A percentile compares a stretch with the other conserved stretches of the same genome.
These are phyloP conservation scores for Lophiostoma macrostomum DNA, from an alignment of 495 filamentous ascomycete genomes.

Conservation along the genomic window DNA sequence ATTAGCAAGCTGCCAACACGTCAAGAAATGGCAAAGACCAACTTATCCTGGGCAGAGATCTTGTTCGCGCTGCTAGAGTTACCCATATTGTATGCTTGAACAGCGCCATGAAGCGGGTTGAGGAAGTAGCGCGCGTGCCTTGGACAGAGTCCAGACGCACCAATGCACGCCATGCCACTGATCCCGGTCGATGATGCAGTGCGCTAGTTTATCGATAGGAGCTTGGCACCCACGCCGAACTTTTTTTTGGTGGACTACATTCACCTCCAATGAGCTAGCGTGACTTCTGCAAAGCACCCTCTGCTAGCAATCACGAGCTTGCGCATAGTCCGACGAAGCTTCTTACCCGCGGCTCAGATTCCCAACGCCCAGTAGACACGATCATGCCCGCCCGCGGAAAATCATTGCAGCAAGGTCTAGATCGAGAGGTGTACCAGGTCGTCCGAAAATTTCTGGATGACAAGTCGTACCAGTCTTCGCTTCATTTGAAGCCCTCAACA, in stretches of 20 bases:
- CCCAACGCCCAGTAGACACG: background rate
- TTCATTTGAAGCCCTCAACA: slow-evolving; percentile 54
- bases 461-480: slow-evolving; percentile 42
- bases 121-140: slow-evolving; percentile 16
- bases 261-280: too few relatives aligned
- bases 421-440: slow-evolving; percentile 61
- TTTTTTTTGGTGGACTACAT: too few relatives aligned
- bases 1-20: background rate
- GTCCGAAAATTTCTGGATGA: slow-evolving; percentile 70
- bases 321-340: background rate
- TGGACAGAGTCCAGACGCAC: too few relatives aligned
- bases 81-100: slow-evolving; percentile 52
- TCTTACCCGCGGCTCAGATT: background rate
- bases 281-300: background rate
- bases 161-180: too few relatives aligned
- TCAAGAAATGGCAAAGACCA: background rate
- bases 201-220: slow-evolving; percentile 14
- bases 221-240: slow-evolving; percentile 2
- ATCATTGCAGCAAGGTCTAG: slow-evolving; percentile 37
- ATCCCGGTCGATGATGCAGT: too few relatives aligned
- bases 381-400: too few relatives aligned
- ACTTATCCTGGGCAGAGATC: slow-evolving; percentile 72
- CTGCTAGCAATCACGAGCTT: background rate
- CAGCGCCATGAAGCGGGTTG: slow-evolving; percentile 20
- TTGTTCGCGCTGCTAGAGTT: slow-evolving; percentile 63